Conservation (phyloP, 192 early-diverging fungal genomes). For the Coemansia sp. region DNA sequence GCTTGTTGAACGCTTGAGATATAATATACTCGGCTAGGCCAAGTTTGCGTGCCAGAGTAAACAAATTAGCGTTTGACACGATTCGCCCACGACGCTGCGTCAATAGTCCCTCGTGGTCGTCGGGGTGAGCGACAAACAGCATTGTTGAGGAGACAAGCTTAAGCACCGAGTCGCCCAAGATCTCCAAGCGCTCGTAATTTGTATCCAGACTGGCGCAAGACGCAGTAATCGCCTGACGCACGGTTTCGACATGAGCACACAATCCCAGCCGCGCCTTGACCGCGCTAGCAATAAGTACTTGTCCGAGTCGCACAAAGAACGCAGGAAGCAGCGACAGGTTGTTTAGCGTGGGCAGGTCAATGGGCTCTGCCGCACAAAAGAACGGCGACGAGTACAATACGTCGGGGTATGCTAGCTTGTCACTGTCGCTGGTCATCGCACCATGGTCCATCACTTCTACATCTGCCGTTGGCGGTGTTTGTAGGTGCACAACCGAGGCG, state of each 20-base stretch:
- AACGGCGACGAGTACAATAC: slow-evolving; percentile 50
- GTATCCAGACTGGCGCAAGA: slow-evolving; percentile 66
- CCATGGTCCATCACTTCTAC: neutral
- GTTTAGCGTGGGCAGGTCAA: slow-evolving; percentile 22
- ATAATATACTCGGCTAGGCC: slow-evolving; percentile 64
- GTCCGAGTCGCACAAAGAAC: slow-evolving; percentile 63
- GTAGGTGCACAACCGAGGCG: neutral
- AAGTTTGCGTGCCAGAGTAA: slow-evolving; percentile 54
- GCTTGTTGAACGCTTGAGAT: slow-evolving; percentile 23
- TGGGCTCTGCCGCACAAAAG: slow-evolving; percentile 37
- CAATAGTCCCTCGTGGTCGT: slow-evolving; percentile 78
- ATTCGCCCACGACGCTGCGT: slow-evolving; percentile 69
- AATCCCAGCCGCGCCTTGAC: slow-evolving; percentile 51
- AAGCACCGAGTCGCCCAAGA: slow-evolving; percentile 87
- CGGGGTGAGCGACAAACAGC: slow-evolving; percentile 76
- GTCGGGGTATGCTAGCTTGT: slow-evolving; percentile 21
- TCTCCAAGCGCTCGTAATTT: slow-evolving; percentile 89
- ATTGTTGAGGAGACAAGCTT: slow-evolving; percentile 75
- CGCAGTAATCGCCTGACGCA: slow-evolving; percentile 75
- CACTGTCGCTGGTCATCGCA: neutral
- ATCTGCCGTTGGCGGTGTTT: neutral
- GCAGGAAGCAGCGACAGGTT: slow-evolving; percentile 64
- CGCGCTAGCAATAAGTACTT: slow-evolving; percentile 58
- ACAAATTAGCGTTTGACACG: slow-evolving; percentile 79
- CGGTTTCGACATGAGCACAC: slow-evolving; percentile 37